Evolutionary conservation across 345 rosid genomes (phyloP).

Genomic region (Isatis tinctoria): DNA sequence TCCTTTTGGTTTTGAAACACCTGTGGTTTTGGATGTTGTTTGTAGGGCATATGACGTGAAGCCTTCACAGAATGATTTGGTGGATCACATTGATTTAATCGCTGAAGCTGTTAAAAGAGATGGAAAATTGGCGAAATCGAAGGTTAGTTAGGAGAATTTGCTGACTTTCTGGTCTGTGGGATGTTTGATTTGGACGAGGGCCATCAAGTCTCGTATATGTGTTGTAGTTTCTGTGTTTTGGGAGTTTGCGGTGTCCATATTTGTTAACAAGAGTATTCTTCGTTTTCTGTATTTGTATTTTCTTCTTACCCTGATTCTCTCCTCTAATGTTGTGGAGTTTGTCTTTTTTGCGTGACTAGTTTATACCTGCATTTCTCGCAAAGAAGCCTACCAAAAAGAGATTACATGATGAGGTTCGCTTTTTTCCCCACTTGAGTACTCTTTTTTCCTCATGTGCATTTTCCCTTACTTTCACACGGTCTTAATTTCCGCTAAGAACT

Average conservation of each 20-base stretch:
- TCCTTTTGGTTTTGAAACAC: not conserved
- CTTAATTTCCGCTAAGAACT: slow-evolving; percentile 11
- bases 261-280: slow-evolving; percentile 2
- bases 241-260: slow-evolving; percentile 15
- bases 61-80: slow-evolving; percentile 80
- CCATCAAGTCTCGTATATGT: not conserved
- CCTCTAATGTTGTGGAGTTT: slow-evolving; percentile 4
- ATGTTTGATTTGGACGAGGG: not conserved
- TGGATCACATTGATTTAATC: slow-evolving; percentile 56
- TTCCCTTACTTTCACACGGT: not conserved
- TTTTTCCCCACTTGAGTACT: slow-evolving; percentile 1
- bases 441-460: slow-evolving; percentile 12
- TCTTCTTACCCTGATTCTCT: slow-evolving; percentile 1
- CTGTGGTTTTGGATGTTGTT: not conserved
- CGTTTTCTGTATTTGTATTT: not conserved
- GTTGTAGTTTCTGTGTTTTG: slow-evolving; percentile 8
- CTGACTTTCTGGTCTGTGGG: not conserved
- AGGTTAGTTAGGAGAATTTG: slow-evolving; percentile 44
- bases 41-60: slow-evolving; percentile 59
- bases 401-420: slow-evolving; percentile 53
- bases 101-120: slow-evolving; percentile 61
- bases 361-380: slow-evolving; percentile 52
- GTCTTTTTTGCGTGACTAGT: slow-evolving; percentile 42
- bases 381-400: slow-evolving; percentile 58
- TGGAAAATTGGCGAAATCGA: slow-evolving; percentile 44